These are phyloP conservation scores for Westerdykella ornata DNA, from an alignment of 2,329 filamentous ascomycete genomes.

Conservation along the genomic window DNA sequence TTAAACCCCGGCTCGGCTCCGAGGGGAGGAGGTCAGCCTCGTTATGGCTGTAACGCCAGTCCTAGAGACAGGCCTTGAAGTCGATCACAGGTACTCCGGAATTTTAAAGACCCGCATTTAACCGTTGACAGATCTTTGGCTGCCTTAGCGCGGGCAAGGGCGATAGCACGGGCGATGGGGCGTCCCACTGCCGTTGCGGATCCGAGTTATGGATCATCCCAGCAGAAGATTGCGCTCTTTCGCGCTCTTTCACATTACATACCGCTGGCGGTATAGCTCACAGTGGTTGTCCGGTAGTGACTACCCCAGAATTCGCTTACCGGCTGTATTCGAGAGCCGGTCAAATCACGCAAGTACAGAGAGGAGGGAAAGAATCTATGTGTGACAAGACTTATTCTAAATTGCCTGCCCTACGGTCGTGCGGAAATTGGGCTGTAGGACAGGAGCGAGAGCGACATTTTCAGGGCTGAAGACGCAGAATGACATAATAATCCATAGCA, in stretches of 20 bases:
- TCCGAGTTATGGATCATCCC: no score
- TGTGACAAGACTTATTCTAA: not conserved
- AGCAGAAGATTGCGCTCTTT: slow-evolving; percentile 1
- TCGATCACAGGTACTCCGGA: no score
- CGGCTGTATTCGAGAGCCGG: slow-evolving; percentile 7
- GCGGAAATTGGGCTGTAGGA: slow-evolving; percentile 17
- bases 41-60: not conserved
- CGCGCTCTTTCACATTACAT: slow-evolving; percentile 10
- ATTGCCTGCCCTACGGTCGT: slow-evolving; percentile 9
- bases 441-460: slow-evolving; percentile 4
- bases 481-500: slow-evolving; percentile 2
- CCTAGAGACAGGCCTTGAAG: no score
- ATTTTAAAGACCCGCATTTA: slow-evolving; percentile 16
- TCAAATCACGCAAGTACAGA: slow-evolving; percentile 3
- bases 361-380: slow-evolving; percentile 5
- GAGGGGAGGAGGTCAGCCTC: slow-evolving; percentile 1
- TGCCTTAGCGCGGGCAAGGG: no score
- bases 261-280: slow-evolving; percentile 3
- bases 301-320: slow-evolving; percentile 11
- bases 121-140: slow-evolving; percentile 9
- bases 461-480: slow-evolving; percentile 8
- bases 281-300: slow-evolving; percentile 3
- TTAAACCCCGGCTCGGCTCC: slow-evolving; percentile 2
- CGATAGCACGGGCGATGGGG: no score
- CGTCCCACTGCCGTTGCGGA: no score